Evolutionary conservation across 495 filamentous ascomycete genomes (phyloP), one percentile per base, ranked within the genome.

Genomic region (Astrothelium macrocarpum): DNA sequence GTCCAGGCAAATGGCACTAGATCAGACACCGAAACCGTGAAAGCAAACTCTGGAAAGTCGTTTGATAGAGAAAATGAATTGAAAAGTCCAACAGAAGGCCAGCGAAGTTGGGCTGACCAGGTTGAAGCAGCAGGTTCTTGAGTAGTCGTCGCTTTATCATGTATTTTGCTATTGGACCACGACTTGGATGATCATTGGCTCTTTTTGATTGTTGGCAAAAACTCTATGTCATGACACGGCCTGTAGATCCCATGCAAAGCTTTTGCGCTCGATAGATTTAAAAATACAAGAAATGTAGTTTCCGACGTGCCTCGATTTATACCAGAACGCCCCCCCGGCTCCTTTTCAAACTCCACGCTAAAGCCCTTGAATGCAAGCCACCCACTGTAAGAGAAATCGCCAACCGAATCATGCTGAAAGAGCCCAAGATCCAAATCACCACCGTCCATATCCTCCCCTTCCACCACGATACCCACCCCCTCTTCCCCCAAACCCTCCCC

Each of bases 381-480:
- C 1, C 20, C 5, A 10, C 7, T 4, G 9, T 2, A 56, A 39
- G 14, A 5, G 34, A 16, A 9, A 1, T 28, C 26, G 49, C 49
- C 9, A 28, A 29, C 20, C 12, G 1, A 16, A n/a, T 20, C 5
- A n/a, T 29, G 23, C 16, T 0, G 49, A n/a, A n/a, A n/a, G n/a
- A 56, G 49, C 16, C 29, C 2, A 20, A 2, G 2, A 25, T 28
- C 20, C 11, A 28, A 34, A 61, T 36, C 62, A 56, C 45, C 68
- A 10, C 7, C 68, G 59, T 61, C 68, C 64, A 56, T 66, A 68
- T 14, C 70, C 68, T 25, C 68, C 66, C 16, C 70, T 49, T 0
- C 67, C 64, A 53, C 70, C 53, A n/a, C n/a, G n/a, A 56, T 53
- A 70, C 16, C 71, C 69, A 29, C 67, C 68, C 61, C 71, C 69